Conservation (phyloP, 1,284 basidiomycete species). For the Erythrobasidium hasegawianum region DNA sequence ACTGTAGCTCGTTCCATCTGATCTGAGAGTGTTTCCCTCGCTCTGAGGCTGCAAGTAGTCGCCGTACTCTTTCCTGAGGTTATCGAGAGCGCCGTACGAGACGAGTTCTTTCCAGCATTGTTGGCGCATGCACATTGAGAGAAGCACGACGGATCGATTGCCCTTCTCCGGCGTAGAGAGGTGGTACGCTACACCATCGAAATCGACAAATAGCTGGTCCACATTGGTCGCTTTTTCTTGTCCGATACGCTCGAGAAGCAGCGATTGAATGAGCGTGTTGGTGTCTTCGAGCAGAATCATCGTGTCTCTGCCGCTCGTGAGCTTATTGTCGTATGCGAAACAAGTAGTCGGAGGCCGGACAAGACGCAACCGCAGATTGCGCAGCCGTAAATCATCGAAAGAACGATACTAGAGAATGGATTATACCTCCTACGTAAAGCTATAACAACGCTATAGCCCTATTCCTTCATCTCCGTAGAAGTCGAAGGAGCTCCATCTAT, state of each 20-base stretch:
- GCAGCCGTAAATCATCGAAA: background rate
- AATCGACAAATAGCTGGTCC: conserved; percentile 96
- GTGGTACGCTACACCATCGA: conserved; percentile 93
- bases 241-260: conserved; percentile 43
- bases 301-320: too few relatives aligned
- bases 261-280: conserved; percentile 33
- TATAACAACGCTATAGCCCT: background rate
- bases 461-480: background rate
- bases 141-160: conserved; percentile 62
- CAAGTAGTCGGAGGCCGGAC: background rate
- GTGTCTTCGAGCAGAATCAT: conserved; percentile 68
- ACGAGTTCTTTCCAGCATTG: conserved; percentile 94
- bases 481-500: background rate
- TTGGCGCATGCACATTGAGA: conserved; percentile 82
- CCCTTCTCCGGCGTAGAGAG: conserved; percentile 81
- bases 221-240: conserved; percentile 70
- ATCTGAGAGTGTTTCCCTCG: conserved; percentile 30
- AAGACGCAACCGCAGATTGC: background rate
- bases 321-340: too few relatives aligned
- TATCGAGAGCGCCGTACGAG: conserved; percentile 72
- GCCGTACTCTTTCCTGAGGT: conserved; percentile 82
- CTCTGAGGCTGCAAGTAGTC: conserved; percentile 70
- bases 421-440: too few relatives aligned
- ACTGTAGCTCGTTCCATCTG: conserved; percentile 18
- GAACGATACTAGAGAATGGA: background rate